phyloP scores from a whole-genome alignment of 176 grass and related monocot genomes.

The Luzula sylvatica region DNA sequence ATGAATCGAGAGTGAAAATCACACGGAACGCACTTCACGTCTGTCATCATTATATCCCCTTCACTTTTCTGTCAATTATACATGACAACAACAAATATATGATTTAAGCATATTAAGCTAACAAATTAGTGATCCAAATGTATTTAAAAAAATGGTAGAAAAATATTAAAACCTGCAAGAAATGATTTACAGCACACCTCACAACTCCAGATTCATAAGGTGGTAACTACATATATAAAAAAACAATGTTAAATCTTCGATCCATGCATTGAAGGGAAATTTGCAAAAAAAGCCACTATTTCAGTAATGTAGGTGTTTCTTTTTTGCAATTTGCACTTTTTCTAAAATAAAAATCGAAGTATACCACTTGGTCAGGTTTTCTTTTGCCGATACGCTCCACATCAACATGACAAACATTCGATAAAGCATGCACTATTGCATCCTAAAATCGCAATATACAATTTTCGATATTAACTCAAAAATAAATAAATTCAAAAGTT shows the following conservation, averaged over 20 bases:
- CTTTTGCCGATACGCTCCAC: constrained; percentile 96
- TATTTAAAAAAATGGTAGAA: too few relatives aligned
- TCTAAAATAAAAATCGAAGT: constrained; percentile 2
- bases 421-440: constrained; percentile 85
- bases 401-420: constrained; percentile 93
- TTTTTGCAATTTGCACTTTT: too few relatives aligned
- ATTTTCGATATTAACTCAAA: constrained; percentile 10
- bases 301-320: background rate
- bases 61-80: constrained; percentile 64
- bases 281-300: too few relatives aligned
- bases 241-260: background rate
- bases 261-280: too few relatives aligned
- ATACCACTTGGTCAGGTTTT: constrained; percentile 77
- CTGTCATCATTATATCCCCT: constrained; percentile 86
- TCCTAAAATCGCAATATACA: constrained; percentile 39
- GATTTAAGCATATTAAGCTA: constrained; percentile 6
- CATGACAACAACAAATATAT: constrained; percentile 5
- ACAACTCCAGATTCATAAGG: constrained; percentile 90
- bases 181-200: constrained; percentile 85
- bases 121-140: background rate
- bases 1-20: constrained; percentile 96
- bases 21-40: constrained; percentile 65
- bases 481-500: background rate
- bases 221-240: constrained; percentile 63
- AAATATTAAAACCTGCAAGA: constrained; percentile 69